Percentiles rank a stretch among this genome's conserved stretches.
phyloP scores from a whole-genome alignment of 805 yeast genomes.

The Starmera pachycereana region DNA sequence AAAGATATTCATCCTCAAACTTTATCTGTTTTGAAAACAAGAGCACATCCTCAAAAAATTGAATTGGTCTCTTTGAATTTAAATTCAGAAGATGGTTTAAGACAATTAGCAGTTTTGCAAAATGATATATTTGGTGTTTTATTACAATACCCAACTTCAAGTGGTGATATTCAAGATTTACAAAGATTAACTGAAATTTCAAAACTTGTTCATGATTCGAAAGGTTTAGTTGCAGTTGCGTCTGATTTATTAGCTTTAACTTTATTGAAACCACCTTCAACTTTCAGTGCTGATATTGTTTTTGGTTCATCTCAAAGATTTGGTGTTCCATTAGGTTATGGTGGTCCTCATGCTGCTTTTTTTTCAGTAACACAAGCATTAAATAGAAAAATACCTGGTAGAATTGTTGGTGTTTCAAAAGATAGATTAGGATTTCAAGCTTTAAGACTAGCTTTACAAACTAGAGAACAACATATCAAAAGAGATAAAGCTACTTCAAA shows the following conservation, averaged over 20 bases:
- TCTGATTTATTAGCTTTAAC: constrained; percentile 88
- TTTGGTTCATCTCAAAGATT: constrained; percentile 91
- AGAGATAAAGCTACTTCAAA: constrained; percentile 97
- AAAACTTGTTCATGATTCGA: constrained; percentile 54
- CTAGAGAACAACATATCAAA: constrained; percentile 96
- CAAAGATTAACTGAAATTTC: constrained; percentile 44
- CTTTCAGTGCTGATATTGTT: constrained; percentile 86
- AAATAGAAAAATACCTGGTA: constrained; percentile 92
- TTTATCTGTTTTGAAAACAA: constrained; percentile 60
- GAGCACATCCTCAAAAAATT: constrained; percentile 69
- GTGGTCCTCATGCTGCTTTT: constrained; percentile 98
- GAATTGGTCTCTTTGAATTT: constrained; percentile 51
- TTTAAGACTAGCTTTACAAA: constrained; percentile 85
- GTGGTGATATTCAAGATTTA: constrained; percentile 53
- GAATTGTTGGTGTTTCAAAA: constrained; percentile 87
- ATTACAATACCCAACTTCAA: constrained; percentile 84
- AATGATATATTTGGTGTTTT: constrained; percentile 64
- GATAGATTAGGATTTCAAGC: constrained; percentile 90
- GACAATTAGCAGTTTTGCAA: constrained; percentile 23
- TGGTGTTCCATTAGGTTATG: constrained; percentile 96
- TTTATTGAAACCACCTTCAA: constrained; percentile 70
- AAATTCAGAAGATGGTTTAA: constrained; percentile 29
- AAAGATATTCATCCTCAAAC: constrained; percentile 78
- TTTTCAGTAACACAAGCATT: constrained; percentile 76
- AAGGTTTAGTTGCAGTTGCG: constrained; percentile 78